These are phyloP conservation scores for Xylaria grammica DNA, from an alignment of 495 filamentous ascomycete genomes.

Conservation along the genomic window DNA sequence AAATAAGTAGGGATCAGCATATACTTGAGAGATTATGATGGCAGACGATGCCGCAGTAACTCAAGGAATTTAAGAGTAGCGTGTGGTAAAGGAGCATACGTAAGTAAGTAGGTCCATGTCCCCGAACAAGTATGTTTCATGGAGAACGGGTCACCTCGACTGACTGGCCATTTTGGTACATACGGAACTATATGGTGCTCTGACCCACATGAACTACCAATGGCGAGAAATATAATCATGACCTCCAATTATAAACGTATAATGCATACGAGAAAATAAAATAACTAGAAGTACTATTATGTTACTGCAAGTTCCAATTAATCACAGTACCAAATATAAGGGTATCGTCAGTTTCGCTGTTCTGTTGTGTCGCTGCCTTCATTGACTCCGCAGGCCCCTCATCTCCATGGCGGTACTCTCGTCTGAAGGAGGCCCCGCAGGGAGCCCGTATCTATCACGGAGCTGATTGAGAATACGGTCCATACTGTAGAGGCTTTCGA, in stretches of 20 bases:
- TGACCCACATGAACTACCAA: no score
- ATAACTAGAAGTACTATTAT: not conserved
- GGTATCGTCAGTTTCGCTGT: constrained; percentile 25
- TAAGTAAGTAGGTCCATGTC: no score
- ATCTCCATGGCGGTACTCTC: constrained; percentile 33
- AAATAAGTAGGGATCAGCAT: no score
- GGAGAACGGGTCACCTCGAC: no score
- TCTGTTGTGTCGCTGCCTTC: not conserved
- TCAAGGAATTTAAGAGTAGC: no score
- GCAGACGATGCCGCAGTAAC: no score
- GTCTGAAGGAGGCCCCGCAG: constrained; percentile 29
- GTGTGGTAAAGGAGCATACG: no score
- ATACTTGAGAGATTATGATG: no score
- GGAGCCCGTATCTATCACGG: constrained; percentile 42
- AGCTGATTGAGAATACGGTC: constrained; percentile 48
- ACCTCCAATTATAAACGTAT: not conserved
- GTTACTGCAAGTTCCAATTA: not conserved
- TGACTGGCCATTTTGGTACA: no score
- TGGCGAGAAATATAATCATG: not conserved
- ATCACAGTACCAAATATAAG: constrained; percentile 18
- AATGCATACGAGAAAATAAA: not conserved
- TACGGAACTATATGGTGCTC: no score
- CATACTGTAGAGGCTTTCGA: constrained; percentile 55
- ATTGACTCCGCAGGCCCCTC: constrained; percentile 29
- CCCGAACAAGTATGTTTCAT: no score